A percentile compares a stretch with the other conserved stretches of the same genome.
Conservation (phyloP, 2,329 filamentous ascomycete genomes). For the Fusarium torulosum region DNA sequence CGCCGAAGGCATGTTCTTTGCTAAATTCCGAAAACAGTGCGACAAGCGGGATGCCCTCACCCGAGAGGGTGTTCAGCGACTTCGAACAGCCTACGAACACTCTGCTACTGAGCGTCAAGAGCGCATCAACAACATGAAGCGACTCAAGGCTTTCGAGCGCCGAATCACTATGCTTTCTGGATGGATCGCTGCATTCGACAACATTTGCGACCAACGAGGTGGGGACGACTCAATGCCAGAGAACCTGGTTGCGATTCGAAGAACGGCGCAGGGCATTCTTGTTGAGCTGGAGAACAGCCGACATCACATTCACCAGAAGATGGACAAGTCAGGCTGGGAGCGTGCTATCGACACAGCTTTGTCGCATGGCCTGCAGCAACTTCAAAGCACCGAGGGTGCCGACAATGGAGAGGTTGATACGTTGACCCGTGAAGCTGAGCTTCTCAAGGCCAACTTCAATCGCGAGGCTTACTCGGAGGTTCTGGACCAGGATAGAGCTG, state of each 20-base stretch:
- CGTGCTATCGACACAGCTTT: slow-evolving; percentile 88
- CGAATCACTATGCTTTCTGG: slow-evolving; percentile 87
- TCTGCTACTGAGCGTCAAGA: slow-evolving; percentile 82
- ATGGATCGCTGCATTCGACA: slow-evolving; percentile 94
- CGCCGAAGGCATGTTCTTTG: slow-evolving; percentile 82
- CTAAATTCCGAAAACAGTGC: slow-evolving; percentile 90
- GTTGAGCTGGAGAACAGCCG: slow-evolving; percentile 90
- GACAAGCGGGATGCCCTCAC: slow-evolving; percentile 84
- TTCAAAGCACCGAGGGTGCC: slow-evolving; percentile 67
- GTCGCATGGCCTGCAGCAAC: slow-evolving; percentile 83
- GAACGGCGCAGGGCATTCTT: slow-evolving; percentile 88
- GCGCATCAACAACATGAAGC: slow-evolving; percentile 82
- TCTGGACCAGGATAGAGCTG: slow-evolving; percentile 84
- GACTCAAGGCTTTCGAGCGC: slow-evolving; percentile 83
- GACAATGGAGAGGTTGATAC: slow-evolving; percentile 75
- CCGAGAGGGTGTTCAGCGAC: slow-evolving; percentile 82
- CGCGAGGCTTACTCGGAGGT: slow-evolving; percentile 83
- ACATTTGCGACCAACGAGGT: slow-evolving; percentile 75
- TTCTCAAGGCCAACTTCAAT: slow-evolving; percentile 85
- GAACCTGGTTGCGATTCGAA: slow-evolving; percentile 80
- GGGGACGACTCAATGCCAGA: slow-evolving; percentile 70
- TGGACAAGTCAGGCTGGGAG: slow-evolving; percentile 88
- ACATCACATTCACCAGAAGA: slow-evolving; percentile 87
- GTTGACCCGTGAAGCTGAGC: slow-evolving; percentile 84
- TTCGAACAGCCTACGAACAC: slow-evolving; percentile 87